Evolutionary conservation across 2,329 filamentous ascomycete species (phyloP).

Genomic region (Xylariaceae sp.): DNA sequence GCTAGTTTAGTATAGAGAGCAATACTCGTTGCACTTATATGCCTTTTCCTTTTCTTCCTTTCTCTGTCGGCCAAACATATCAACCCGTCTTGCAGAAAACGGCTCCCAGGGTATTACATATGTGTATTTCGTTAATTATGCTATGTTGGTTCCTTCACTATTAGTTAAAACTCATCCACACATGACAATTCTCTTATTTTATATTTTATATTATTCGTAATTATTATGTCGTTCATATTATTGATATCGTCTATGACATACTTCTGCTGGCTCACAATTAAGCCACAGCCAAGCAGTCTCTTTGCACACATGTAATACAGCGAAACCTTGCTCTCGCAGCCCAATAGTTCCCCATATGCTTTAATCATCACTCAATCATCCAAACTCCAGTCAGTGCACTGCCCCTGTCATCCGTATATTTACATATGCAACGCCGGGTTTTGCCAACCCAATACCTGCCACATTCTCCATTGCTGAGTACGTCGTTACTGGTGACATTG

Average conservation of each 20-base stretch:
- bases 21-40: too few relatives aligned
- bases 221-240: constrained; percentile 26
- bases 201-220: constrained; percentile 5
- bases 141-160: too few relatives aligned
- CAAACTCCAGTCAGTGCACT: constrained; percentile 36
- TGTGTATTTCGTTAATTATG: too few relatives aligned
- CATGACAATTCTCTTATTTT: not conserved
- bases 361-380: constrained; percentile 34
- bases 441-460: constrained; percentile 25
- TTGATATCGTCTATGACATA: constrained; percentile 22
- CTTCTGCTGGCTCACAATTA: constrained; percentile 10
- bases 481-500: constrained; percentile 36
- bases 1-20: too few relatives aligned
- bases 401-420: constrained; percentile 31
- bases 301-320: constrained; percentile 20
- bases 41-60: too few relatives aligned
- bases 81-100: too few relatives aligned
- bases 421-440: constrained; percentile 32
- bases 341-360: constrained; percentile 30
- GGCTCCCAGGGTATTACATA: too few relatives aligned
- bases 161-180: not conserved
- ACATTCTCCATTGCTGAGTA: constrained; percentile 30
- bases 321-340: constrained; percentile 15
- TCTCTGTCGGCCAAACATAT: too few relatives aligned
- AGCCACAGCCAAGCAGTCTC: constrained; percentile 16